Evolutionary conservation across 1,139 yeast genomes (phyloP), one percentile per base, ranked within the genome.

Genomic region (Geotrichum klebahnii): DNA sequence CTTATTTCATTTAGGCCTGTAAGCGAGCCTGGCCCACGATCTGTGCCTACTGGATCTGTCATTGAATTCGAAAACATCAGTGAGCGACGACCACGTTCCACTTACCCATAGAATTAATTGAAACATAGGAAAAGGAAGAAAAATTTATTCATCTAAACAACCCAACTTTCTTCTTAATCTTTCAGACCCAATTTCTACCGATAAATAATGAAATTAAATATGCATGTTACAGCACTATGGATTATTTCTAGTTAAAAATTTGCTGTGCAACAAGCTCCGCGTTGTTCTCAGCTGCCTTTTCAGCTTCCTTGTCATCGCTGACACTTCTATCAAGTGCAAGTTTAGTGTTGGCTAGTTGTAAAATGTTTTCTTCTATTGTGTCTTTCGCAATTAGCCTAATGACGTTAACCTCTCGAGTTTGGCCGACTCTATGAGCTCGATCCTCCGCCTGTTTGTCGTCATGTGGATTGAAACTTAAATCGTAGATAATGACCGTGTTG

Each of bases 361-460:
- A 75, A 63, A 92, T 92, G 60, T 84, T 88, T 66, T 92, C 97
- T 61, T 92, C 99, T 37, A 94, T 84, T 1, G 96, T 82, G 51
- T 80, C 75, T 57, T 75, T 76, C 9, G 85, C 78, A 52, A 94
- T 84, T 60, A 94, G 71, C 53, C 95, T 78, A 45, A 81, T 79
- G 14, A 94, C 96, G 42, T 76, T 73, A 19, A 94, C 99, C 46
- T 86, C 92, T 53, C 84, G 81, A 37, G 85, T 84, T 69, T 94
- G 98, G 1, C 99, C 99, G 24, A 94, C 96, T 66, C 99, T 79
- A 67, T 92, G 99, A 0, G 98, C 96, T 63, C 99, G 78, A 67
- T 92, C 98, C 66, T 94, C 98, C 0, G 99, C 99, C 70, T 92
- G 99, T 64, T 84, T 85, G 65, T 92, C 99, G 66, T 92, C 98